phyloP scores from a whole-genome alignment of 2,329 filamentous ascomycete species.

The Trichoderma harzianum region DNA sequence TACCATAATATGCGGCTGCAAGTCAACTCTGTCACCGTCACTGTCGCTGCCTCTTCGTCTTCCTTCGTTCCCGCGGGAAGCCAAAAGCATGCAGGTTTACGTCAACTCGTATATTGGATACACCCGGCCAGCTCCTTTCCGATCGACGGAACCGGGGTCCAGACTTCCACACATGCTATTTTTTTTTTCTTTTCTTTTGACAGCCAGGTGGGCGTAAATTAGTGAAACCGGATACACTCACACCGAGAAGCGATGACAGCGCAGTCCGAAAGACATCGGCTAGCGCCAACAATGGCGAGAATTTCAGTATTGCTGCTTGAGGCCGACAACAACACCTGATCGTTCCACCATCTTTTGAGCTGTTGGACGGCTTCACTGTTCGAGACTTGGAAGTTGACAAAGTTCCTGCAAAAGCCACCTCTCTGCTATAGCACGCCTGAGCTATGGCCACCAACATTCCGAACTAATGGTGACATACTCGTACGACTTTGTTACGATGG shows the following conservation, averaged over 20 bases:
- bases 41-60: background rate
- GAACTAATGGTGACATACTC: background rate
- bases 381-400: background rate
- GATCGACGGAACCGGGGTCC: background rate
- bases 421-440: background rate
- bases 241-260: background rate
- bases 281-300: background rate
- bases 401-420: background rate
- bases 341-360: background rate
- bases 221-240: conserved; percentile 7
- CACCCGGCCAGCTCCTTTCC: background rate
- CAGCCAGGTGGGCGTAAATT: background rate
- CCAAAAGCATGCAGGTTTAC: background rate
- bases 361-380: background rate
- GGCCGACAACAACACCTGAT: background rate
- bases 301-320: background rate
- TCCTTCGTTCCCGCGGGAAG: background rate
- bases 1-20: background rate
- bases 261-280: background rate
- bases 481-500: background rate
- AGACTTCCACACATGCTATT: background rate
- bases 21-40: background rate
- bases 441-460: conserved; percentile 2
- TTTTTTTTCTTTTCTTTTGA: background rate
- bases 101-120: background rate